These are phyloP conservation scores for Boletus subcaerulescens DNA, from an alignment of 768 basidiomycete species.

Conservation along the genomic window DNA sequence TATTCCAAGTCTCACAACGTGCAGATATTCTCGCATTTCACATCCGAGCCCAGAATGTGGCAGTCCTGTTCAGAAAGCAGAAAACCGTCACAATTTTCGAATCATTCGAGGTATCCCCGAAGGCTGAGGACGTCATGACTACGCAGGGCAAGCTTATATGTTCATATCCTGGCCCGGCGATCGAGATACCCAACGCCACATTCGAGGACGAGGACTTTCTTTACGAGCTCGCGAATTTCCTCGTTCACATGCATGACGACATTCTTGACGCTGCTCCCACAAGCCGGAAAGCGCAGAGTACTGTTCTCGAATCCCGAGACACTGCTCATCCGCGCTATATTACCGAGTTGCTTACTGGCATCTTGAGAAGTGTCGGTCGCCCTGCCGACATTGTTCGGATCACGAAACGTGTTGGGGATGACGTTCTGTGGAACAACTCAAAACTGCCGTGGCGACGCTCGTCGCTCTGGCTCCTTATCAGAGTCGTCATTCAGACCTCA, in stretches of 20 bases:
- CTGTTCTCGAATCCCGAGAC: constrained; percentile 12
- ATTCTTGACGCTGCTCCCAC: constrained; percentile 26
- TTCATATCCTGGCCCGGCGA: constrained; percentile 44
- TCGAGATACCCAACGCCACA: constrained; percentile 31
- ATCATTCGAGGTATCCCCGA: constrained; percentile 44
- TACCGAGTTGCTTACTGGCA: constrained; percentile 43
- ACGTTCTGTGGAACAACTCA: constrained; percentile 3
- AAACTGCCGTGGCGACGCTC: constrained; percentile 32
- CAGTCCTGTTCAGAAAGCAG: constrained; percentile 36
- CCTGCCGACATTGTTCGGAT: constrained; percentile 23
- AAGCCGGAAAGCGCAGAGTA: constrained; percentile 1
- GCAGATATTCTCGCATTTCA: constrained; percentile 39
- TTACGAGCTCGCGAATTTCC: constrained; percentile 36
- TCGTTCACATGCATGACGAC: constrained; percentile 34
- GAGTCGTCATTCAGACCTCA: constrained; percentile 34
- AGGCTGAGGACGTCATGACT: constrained; percentile 35
- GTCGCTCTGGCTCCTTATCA: constrained; percentile 36
- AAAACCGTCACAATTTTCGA: constrained; percentile 37
- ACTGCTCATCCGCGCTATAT: constrained; percentile 43
- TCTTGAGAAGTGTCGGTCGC: constrained; percentile 36
- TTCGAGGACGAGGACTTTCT: constrained; percentile 32
- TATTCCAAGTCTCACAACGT: background rate
- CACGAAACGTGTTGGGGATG: constrained; percentile 27
- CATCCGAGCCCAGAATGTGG: constrained; percentile 47
- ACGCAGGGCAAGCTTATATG: constrained; percentile 41